A percentile compares a stretch with the other conserved stretches of the same genome.
phyloP scores from a whole-genome alignment of 176 grass and related monocot species.

The Carex parvula region DNA sequence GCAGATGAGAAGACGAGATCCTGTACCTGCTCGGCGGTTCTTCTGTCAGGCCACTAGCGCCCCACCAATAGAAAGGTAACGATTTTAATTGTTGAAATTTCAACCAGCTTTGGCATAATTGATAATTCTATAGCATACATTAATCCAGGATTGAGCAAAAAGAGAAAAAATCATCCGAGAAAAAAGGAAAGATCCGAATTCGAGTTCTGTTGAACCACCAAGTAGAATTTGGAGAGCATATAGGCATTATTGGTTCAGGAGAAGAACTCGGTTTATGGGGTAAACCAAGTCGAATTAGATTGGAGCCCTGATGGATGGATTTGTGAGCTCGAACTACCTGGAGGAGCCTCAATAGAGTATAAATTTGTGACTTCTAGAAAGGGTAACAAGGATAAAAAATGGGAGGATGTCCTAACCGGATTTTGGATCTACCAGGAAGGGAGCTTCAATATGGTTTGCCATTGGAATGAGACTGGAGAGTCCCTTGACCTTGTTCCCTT shows the following conservation, averaged over 20 bases:
- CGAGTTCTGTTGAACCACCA: constrained; percentile 61
- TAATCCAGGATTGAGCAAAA: constrained; percentile 50
- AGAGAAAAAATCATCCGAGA: constrained; percentile 18
- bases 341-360: constrained; percentile 48
- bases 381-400: constrained; percentile 48
- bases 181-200: constrained; percentile 35
- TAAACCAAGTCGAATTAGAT: constrained; percentile 48
- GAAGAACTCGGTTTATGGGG: constrained; percentile 80
- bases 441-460: constrained; percentile 51
- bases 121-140: neutral
- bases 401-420: constrained; percentile 69
- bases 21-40: neutral
- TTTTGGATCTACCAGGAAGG: constrained; percentile 57
- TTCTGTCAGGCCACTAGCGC: constrained; percentile 2
- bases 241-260: constrained; percentile 59
- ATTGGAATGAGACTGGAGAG: constrained; percentile 77
- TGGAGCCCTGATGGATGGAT: constrained; percentile 80
- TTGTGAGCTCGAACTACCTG: constrained; percentile 50
- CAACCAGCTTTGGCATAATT: neutral
- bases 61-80: constrained; percentile 28
- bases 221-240: constrained; percentile 83
- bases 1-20: neutral
- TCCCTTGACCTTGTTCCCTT: constrained; percentile 30
- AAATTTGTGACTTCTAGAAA: constrained; percentile 72
- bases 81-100: neutral